These are phyloP conservation scores for Mucor circinelloides DNA, from an alignment of 371 early-diverging fungal genomes.

Conservation along the genomic window DNA sequence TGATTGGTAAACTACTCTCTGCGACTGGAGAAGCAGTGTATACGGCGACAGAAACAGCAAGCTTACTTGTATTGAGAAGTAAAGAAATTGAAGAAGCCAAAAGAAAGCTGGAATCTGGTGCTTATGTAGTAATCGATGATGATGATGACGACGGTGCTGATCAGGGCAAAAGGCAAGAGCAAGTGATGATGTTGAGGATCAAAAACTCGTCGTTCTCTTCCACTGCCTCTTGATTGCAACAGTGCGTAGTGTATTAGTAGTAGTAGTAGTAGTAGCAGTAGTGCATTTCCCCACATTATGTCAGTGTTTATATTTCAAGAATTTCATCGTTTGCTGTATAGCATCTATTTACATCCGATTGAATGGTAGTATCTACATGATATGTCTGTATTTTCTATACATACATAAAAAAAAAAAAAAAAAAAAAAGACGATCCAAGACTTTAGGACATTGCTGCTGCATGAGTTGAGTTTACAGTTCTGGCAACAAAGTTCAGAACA, in stretches of 20 bases:
- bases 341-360: too few relatives aligned
- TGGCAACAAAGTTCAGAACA: neutral
- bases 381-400: too few relatives aligned
- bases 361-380: too few relatives aligned
- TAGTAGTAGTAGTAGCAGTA: too few relatives aligned
- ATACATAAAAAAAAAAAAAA: too few relatives aligned
- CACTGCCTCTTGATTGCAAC: neutral
- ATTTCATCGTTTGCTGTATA: too few relatives aligned
- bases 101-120: constrained; percentile 8
- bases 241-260: neutral
- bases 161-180: neutral
- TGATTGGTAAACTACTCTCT: constrained; percentile 52
- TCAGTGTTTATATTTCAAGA: too few relatives aligned
- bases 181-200: constrained; percentile 11
- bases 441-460: neutral
- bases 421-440: neutral
- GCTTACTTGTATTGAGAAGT: constrained; percentile 22
- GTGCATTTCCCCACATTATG: too few relatives aligned
- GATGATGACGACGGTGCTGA: neutral
- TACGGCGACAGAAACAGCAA: constrained; percentile 47
- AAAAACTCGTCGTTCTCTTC: constrained; percentile 2
- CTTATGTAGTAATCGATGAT: neutral
- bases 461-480: neutral
- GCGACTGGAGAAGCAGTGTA: constrained; percentile 55
- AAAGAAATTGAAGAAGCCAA: constrained; percentile 34